Evolutionary conservation across 2,329 filamentous ascomycete genomes (phyloP), one percentile per base, ranked within the genome.

Genomic region (Leptographium galeiforme): DNA sequence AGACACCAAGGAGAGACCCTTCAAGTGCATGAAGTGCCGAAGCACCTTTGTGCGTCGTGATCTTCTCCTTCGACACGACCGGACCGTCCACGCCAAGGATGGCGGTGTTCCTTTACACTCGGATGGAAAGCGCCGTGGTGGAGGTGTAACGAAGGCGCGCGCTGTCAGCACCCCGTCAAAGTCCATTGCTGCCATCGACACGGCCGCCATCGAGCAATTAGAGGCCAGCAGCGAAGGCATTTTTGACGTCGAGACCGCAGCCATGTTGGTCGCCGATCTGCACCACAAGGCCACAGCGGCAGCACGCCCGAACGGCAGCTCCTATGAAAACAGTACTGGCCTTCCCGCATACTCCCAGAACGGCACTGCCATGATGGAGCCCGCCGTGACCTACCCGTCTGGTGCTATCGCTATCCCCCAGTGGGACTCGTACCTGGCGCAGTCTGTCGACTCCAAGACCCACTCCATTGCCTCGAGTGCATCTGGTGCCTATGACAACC

Each of bases 1-100:
- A 97, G 91, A 97, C 70, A 98, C 93, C 59, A 98, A 98, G 73
- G 93, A 97, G 72, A 85, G 93, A 58, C 93, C 93, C 40, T 98
- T 98, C 79, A 97, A 97, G 70, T 98, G 93, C 72, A 79, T 89
- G 75, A 98, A 98, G 74, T 98, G 93, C 71, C 81, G 90, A 66
- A 96, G 90, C 76, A 98, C 93, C 57, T 98, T 98, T 68, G 93
- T 98, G 63, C 88, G 93, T 68, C 88, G 93, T 71, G 93, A 98
- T 72, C 79, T 98, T 58, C 83, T 98, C 52, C 82, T 98, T 61
- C 87, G 93, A 68, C 93, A 98, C 74, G 93, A 98, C 71, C 87
- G 93, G 64, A 98, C 93, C 60, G 93, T 98, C 59, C 93, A 98
- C 72, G 93, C 93, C 58, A 97, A 97, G 73, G 93, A 98, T 73